phyloP scores from a whole-genome alignment of 2,329 filamentous ascomycete genomes.

The Diaporthe vaccinii region DNA sequence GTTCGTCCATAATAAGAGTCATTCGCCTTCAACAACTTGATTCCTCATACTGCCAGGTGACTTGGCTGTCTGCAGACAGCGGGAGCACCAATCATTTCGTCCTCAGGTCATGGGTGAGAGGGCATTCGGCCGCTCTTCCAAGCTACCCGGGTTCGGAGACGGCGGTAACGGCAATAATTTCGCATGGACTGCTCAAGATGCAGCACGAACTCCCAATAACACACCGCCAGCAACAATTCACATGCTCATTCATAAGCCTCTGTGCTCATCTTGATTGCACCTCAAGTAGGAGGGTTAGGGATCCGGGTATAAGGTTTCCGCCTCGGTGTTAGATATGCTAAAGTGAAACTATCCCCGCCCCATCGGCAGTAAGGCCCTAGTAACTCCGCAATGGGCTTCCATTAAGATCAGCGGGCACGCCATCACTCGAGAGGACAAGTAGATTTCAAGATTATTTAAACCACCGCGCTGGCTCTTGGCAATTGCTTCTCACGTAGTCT shows the following conservation, averaged over 20 bases:
- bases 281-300: constrained; percentile 5
- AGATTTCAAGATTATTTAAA: not conserved
- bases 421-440: not conserved
- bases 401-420: constrained; percentile 25
- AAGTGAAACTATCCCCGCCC: constrained; percentile 22
- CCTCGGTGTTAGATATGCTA: not conserved
- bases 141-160: not conserved
- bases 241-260: not conserved
- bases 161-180: not conserved
- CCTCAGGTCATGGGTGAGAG: not conserved
- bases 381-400: constrained; percentile 16
- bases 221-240: not conserved
- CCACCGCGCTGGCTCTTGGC: not conserved
- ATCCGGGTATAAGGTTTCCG: constrained; percentile 1
- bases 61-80: not conserved
- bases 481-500: not conserved
- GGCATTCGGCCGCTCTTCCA: not conserved
- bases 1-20: not conserved
- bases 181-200: not conserved
- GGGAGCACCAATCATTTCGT: not conserved
- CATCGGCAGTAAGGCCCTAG: constrained; percentile 5
- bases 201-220: not conserved
- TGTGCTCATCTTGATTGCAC: not conserved
- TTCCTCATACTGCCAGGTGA: not conserved
- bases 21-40: not conserved